Conservation (phyloP, 2,329 filamentous ascomycete genomes). For the Beauveria sp. region DNA sequence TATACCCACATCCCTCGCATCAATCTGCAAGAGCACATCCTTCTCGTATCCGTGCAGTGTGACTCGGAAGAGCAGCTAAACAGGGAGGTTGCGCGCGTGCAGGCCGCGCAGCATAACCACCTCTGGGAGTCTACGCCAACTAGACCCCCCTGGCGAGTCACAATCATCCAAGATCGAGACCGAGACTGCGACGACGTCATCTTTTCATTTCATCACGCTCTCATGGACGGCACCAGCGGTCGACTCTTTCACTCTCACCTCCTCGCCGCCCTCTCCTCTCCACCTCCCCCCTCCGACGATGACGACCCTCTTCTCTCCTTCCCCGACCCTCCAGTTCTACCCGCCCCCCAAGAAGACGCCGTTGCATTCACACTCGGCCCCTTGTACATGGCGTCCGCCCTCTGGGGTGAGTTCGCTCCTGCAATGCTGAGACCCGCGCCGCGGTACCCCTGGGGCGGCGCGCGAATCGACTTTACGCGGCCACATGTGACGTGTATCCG, state of each 20-base stretch:
- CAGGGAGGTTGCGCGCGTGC: conserved; percentile 21
- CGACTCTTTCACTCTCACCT: conserved; percentile 42
- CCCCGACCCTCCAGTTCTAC: conserved; percentile 23
- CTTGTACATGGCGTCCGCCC: conserved; percentile 30
- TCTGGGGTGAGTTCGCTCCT: conserved; percentile 35
- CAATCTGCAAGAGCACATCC: conserved; percentile 35
- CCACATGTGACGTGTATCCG: conserved; percentile 30
- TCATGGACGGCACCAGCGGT: conserved; percentile 44
- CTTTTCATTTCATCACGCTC: conserved; percentile 44
- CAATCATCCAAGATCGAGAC: conserved; percentile 24
- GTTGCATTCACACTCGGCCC: conserved; percentile 33
- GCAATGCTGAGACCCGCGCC: conserved; percentile 25
- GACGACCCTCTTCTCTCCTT: conserved; percentile 23
- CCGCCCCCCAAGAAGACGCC: conserved; percentile 31
- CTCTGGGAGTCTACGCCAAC: conserved; percentile 32
- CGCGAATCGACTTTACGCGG: conserved; percentile 25
- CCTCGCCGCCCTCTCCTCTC: conserved; percentile 33
- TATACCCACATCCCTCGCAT: conserved; percentile 37
- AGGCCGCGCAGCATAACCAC: conserved; percentile 33
- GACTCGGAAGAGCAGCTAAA: conserved; percentile 22
- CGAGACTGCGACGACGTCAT: conserved; percentile 30
- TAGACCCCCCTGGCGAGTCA: conserved; percentile 39
- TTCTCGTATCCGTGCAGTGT: conserved; percentile 23
- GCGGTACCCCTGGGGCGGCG: conserved; percentile 30
- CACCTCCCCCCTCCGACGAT: background rate